These are phyloP conservation scores for Leishmania lainsoni DNA, from an alignment of 208 protist genomes.

Conservation along the genomic window DNA sequence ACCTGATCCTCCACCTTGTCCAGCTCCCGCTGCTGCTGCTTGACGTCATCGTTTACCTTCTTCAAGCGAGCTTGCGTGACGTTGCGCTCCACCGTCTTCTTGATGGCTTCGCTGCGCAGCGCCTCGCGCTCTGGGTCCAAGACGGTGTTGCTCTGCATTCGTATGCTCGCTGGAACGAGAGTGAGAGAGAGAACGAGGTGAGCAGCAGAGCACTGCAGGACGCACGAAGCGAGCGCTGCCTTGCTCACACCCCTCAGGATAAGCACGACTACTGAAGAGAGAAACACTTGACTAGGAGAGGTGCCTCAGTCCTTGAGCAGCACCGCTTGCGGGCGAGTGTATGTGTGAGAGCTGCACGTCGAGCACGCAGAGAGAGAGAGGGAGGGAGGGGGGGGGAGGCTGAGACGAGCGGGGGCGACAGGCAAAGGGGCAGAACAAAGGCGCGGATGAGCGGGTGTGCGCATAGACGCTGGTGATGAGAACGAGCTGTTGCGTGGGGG, in stretches of 20 bases:
- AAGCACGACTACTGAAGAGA: background rate
- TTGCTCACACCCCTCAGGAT: background rate
- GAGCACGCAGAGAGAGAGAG: background rate
- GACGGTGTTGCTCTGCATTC: too few species aligned
- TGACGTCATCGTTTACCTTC: slow-evolving; percentile 42
- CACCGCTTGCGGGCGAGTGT: background rate
- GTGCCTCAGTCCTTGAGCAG: background rate
- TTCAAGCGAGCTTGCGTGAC: slow-evolving; percentile 56
- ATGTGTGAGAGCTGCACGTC: background rate
- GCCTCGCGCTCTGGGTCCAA: slow-evolving; percentile 46
- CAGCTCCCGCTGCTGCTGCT: slow-evolving; percentile 88
- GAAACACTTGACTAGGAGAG: background rate
- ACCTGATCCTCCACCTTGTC: slow-evolving; percentile 98
- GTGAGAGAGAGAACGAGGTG: background rate
- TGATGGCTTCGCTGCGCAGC: slow-evolving; percentile 56
- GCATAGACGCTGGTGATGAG: background rate
- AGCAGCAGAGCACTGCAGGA: background rate
- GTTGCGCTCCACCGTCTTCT: slow-evolving; percentile 64
- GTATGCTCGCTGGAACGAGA: background rate
- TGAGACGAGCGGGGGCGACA: background rate
- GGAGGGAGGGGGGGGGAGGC: background rate
- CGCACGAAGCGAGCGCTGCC: background rate
- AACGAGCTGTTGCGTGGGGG: too few species aligned
- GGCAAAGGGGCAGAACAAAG: background rate
- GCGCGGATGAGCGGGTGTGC: background rate